phyloP scores from a whole-genome alignment of 306 rosid genomes.

The Vicia villosa region DNA sequence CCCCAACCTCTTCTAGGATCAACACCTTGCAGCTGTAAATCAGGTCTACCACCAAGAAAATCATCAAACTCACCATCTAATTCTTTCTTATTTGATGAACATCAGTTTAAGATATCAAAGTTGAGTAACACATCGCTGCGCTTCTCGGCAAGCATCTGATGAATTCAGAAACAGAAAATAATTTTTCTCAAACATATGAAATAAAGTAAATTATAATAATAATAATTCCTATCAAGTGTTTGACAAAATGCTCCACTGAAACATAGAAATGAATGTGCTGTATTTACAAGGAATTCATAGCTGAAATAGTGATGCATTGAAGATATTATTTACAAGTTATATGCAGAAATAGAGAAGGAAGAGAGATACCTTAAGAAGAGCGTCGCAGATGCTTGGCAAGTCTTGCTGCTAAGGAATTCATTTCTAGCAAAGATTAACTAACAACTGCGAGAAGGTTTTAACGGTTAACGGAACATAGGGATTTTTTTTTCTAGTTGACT shows the following conservation, averaged over 20 bases:
- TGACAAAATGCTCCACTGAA: slow-evolving; percentile 20
- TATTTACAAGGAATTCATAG: too few species aligned
- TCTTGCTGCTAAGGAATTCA: slow-evolving; percentile 57
- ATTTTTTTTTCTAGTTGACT: background rate
- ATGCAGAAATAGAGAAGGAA: background rate
- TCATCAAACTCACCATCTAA: slow-evolving; percentile 49
- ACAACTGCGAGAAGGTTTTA: slow-evolving; percentile 19
- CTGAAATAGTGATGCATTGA: background rate
- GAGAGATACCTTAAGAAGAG: slow-evolving; percentile 55
- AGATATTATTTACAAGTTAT: too few species aligned
- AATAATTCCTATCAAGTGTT: slow-evolving; percentile 4
- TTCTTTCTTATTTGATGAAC: slow-evolving; percentile 26
- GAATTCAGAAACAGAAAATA: slow-evolving; percentile 33
- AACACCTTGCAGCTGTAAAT: slow-evolving; percentile 70
- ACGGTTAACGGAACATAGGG: background rate
- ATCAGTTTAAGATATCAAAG: slow-evolving; percentile 38
- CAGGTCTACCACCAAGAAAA: slow-evolving; percentile 50
- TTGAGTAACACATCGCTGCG: slow-evolving; percentile 54
- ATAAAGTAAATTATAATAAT: background rate
- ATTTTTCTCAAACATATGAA: background rate
- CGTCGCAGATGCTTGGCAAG: slow-evolving; percentile 53
- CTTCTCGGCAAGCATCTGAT: slow-evolving; percentile 46
- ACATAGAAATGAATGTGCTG: too few species aligned
- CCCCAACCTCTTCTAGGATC: slow-evolving; percentile 91
- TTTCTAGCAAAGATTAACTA: slow-evolving; percentile 37